Conservation (phyloP, 2,329 filamentous ascomycete genomes). For the Diaporthe ampelina region DNA sequence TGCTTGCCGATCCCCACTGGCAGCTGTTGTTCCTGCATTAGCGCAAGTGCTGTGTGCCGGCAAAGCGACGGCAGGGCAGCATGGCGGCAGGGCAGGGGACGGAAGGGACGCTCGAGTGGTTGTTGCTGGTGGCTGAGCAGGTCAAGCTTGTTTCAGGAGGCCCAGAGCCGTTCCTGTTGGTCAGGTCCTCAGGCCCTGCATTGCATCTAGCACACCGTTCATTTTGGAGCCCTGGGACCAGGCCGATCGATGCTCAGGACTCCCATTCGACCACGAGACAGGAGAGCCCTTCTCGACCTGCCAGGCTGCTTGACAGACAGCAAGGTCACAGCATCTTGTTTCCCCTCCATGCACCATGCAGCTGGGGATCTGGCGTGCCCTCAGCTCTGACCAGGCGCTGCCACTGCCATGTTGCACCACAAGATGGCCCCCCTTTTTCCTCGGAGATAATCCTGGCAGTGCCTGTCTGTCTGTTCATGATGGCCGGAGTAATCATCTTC, state of each 20-base stretch:
- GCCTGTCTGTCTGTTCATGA: background rate
- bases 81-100: background rate
- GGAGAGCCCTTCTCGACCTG: background rate
- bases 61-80: background rate
- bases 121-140: constrained; percentile 41
- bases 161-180: constrained; percentile 28
- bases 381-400: too few species aligned
- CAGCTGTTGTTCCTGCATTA: constrained; percentile 40
- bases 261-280: constrained; percentile 1
- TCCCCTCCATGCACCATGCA: too few species aligned
- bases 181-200: background rate
- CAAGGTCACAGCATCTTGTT: too few species aligned
- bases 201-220: constrained; percentile 16
- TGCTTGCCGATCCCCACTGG: constrained; percentile 17
- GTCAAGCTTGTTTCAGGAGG: constrained; percentile 37
- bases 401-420: background rate
- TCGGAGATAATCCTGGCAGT: background rate
- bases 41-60: constrained; percentile 19
- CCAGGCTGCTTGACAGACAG: too few species aligned
- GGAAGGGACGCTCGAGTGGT: background rate
- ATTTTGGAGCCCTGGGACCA: background rate
- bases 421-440: background rate
- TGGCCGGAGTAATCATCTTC: constrained; percentile 12
- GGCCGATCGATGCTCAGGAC: background rate
- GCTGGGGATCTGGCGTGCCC: too few species aligned